Evolutionary conservation across 164 flowering plant species (phyloP), one percentile per base, ranked within the genome.

Genomic region (Piper betle): DNA sequence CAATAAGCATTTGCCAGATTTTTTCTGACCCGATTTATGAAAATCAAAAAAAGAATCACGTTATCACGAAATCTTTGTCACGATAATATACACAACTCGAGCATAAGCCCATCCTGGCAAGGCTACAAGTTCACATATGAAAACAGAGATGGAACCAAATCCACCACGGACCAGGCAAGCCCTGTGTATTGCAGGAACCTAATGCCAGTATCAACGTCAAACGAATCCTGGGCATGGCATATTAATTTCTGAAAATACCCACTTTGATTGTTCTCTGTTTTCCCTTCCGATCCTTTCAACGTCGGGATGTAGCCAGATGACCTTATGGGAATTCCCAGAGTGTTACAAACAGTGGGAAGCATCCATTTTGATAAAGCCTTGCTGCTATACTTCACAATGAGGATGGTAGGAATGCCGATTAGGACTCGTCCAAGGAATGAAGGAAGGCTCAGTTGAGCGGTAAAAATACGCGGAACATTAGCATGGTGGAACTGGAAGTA

Each of bases 91-190:
- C 57, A 62, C 37, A 4, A 33, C 55, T 52, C 56, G 39, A 50
- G 43, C 56, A 17, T 37, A 6, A 20, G 11, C 6, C 13, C 39
- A 12, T 46, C 15, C 15, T 20, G 20, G 5, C 64, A 25, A 25
- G 42, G 17, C 77, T 68, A 88, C 80, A 88, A 77, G 42, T 81
- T 69, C 9, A 88, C 62, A 60, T 74, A 72, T 57, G 79, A 58
- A 74, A 91, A 88, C 5, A 91, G 57, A 37, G 93, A 81, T 5
- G 99, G 99, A 55, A 84, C 97, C 55, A 88, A 84, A 63, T 91
- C 99, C 17, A 88, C 97, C 37, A 88, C 96, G 5, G 99, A 82
- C 99, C 99, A 94, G 3, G 97, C 99, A 62, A 94, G 97, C 53
- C 97, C 97, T 33, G 99, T 82, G 68, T 94, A 94, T 62, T 94